Conservation (phyloP, 1,284 basidiomycete genomes). For the Ceratobasidium sp. region DNA sequence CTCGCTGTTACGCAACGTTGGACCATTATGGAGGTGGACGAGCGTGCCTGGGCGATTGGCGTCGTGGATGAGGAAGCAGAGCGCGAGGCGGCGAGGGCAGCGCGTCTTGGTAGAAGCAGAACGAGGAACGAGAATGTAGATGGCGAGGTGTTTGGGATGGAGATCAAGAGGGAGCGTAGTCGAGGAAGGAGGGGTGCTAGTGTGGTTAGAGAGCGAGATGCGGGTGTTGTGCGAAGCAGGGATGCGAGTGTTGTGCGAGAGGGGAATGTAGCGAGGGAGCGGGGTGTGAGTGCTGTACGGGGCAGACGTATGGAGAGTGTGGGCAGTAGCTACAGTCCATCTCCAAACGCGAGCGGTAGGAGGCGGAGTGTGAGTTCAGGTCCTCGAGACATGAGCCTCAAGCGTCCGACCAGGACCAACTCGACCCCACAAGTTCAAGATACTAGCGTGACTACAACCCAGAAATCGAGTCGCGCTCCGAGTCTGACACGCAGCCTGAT, state of each 20-base stretch:
- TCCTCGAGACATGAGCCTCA: slow-evolving; percentile 17
- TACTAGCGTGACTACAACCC: slow-evolving; percentile 19
- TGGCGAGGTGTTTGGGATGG: slow-evolving; percentile 34
- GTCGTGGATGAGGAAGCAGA: slow-evolving; percentile 64
- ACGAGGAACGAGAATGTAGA: too few relatives aligned
- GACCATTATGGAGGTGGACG: slow-evolving; percentile 79
- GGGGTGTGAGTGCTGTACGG: slow-evolving; percentile 32
- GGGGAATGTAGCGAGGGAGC: slow-evolving; percentile 1
- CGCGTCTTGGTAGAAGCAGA: slow-evolving; percentile 4
- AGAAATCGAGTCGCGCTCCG: slow-evolving; percentile 2
- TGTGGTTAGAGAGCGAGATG: slow-evolving; percentile 8
- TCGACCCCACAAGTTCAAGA: slow-evolving; percentile 9
- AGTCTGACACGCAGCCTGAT: slow-evolving; percentile 29
- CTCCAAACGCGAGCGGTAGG: slow-evolving; percentile 12
- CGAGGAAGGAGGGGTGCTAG: slow-evolving; percentile 19
- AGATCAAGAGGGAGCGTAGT: slow-evolving; percentile 5
- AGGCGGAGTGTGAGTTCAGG: slow-evolving; percentile 24
- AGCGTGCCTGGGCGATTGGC: slow-evolving; percentile 83
- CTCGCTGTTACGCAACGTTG: slow-evolving; percentile 71
- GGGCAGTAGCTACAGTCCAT: slow-evolving; percentile 41
- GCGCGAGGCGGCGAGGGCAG: slow-evolving; percentile 31
- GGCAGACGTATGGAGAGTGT: slow-evolving; percentile 33
- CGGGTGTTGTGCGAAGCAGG: not conserved
- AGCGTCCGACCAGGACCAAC: slow-evolving; percentile 9
- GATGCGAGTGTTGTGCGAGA: not conserved